Base-by-base conservation (phyloP, 352 stramenopile genomes). In the Phytophthora ramorum region DNA sequence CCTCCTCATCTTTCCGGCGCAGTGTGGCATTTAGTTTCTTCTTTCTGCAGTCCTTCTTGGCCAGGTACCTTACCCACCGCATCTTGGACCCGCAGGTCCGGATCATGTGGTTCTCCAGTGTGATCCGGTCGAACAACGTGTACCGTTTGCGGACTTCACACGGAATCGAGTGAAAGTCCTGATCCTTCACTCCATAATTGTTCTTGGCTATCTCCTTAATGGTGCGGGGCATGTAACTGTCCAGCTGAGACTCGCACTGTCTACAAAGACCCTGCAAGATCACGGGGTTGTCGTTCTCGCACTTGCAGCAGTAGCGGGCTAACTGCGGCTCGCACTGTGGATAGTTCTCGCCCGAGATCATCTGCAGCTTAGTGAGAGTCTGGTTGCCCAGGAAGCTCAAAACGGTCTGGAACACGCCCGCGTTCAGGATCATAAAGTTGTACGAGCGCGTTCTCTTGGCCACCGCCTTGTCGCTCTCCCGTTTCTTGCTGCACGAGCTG, bases 291-390 rank as follows among this genome's bases (percentile, higher is more conserved):
- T 78, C 69, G 41, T 75, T 62, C 45, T 78, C 69, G 34, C 69
- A 78, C 20, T 50, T 41, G 38, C 65, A 69, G 45, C 65, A 78
- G 37, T 52, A 58, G 2, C 19, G 49, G 19, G 48, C 56, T 32
- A 77, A 35, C 28, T 54, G 10, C 2, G 49, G 40, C 17, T 74
- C 51, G 46, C 70, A 78, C 1, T 51, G 1, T 0, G 16, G 7
- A 44, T 66, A 78, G 1, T 8, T 30, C 26, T 72, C 60, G 12
- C 70, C 65, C 28, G 66, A 75, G 24, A 73, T 44, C 14, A 30
- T 37, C 26, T 79, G 70, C 40, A 78, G 47, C 55, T 78, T 78
- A 14, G 57, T 72, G 28, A 75, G 60, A 19, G 60, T 50, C 47
- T 78, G 71, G 37, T 78, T 76, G 28, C 48, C 34, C 20, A 79